Percentiles rank a stretch among this genome's conserved stretches.
phyloP scores from a whole-genome alignment of 2,329 filamentous ascomycete species.

The Aspergillus persii region DNA sequence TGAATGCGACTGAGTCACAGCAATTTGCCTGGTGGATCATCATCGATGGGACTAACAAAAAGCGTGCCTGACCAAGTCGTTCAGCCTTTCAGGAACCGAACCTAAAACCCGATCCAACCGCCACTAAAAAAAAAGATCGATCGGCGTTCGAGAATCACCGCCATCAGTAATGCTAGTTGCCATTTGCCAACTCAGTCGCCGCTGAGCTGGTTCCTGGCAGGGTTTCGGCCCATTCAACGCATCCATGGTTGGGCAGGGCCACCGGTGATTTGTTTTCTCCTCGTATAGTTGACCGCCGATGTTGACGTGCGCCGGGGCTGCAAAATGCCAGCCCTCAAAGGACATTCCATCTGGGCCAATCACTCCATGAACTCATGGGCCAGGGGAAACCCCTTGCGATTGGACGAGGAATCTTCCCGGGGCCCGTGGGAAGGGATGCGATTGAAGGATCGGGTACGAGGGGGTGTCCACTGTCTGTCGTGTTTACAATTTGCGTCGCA shows the following conservation, averaged over 20 bases:
- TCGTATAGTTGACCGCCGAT: background rate
- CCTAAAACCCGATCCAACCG: conserved; percentile 4
- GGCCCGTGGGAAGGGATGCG: background rate
- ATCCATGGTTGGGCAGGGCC: background rate
- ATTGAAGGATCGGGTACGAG: background rate
- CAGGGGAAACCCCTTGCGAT: conserved; percentile 16
- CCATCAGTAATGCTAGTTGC: background rate
- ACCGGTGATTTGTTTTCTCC: conserved; percentile 1
- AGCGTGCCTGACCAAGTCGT: conserved; percentile 8
- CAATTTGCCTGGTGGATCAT: background rate
- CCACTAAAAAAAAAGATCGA: conserved; percentile 1
- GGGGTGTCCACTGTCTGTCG: background rate
- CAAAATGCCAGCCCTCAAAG: background rate
- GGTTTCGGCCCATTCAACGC: conserved; percentile 4
- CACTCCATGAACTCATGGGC: background rate
- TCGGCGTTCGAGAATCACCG: background rate
- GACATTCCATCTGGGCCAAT: background rate
- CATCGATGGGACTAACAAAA: background rate
- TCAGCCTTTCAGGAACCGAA: conserved; percentile 6
- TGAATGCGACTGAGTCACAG: background rate
- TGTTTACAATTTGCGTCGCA: background rate
- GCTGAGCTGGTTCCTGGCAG: background rate
- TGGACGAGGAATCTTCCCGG: conserved; percentile 9
- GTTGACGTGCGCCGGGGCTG: background rate
- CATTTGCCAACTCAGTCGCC: background rate